Conservation (phyloP, 2,329 filamentous ascomycete species). For the Exophiala sp. region DNA sequence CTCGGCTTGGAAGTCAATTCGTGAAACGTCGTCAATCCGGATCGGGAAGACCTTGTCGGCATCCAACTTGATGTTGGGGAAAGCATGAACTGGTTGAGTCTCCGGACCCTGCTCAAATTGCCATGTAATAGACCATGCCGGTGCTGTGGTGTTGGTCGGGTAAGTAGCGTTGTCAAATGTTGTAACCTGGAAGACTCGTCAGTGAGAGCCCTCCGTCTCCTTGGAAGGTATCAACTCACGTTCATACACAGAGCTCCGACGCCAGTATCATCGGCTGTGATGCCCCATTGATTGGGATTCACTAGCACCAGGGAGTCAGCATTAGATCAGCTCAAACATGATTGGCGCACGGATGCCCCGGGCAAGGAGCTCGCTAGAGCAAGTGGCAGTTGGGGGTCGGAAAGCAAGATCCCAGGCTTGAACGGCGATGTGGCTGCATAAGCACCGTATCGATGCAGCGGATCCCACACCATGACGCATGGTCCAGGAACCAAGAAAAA, state of each 20-base stretch:
- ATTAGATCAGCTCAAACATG: neutral
- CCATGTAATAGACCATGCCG: constrained; percentile 51
- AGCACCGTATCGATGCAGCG: constrained; percentile 1
- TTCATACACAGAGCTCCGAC: constrained; percentile 48
- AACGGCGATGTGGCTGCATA: neutral
- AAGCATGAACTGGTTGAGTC: constrained; percentile 49
- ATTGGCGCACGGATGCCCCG: constrained; percentile 7
- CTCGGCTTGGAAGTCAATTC: constrained; percentile 43
- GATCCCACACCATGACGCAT: too few species aligned
- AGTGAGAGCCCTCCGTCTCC: neutral
- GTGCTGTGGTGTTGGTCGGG: constrained; percentile 42
- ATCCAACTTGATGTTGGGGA: constrained; percentile 49
- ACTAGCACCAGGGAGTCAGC: constrained; percentile 35
- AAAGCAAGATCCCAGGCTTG: neutral
- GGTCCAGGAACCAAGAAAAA: constrained; percentile 11
- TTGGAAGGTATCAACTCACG: constrained; percentile 38
- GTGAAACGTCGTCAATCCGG: constrained; percentile 36
- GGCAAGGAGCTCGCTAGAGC: neutral
- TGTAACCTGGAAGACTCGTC: constrained; percentile 38
- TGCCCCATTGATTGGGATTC: constrained; percentile 54
- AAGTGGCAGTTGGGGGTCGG: neutral
- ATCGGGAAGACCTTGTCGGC: constrained; percentile 40
- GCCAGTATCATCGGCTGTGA: constrained; percentile 31
- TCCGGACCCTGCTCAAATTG: constrained; percentile 42
- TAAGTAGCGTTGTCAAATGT: constrained; percentile 49